Evolutionary conservation across 768 basidiomycete species (phyloP).

Genomic region (Amanita exitialis): DNA sequence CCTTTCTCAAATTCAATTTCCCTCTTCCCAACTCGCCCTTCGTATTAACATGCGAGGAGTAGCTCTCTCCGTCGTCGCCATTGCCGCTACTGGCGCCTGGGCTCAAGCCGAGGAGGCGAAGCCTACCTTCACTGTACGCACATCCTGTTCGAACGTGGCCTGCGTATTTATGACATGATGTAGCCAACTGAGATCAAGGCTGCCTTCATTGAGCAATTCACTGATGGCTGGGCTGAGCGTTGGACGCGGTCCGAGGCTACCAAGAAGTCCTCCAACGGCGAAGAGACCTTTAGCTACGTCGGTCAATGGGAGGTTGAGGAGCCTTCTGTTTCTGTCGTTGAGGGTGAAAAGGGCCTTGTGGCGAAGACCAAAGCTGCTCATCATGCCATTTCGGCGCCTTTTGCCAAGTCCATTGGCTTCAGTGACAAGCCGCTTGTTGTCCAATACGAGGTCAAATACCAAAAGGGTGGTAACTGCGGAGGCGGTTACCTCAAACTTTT

Average conservation of each 20-base stretch:
- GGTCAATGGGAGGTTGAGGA: slow-evolving; percentile 97
- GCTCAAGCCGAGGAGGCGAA: slow-evolving; percentile 54
- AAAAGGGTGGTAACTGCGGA: slow-evolving; percentile 98
- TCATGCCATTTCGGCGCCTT: slow-evolving; percentile 96
- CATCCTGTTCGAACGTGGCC: slow-evolving; percentile 7
- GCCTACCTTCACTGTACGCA: slow-evolving; percentile 58
- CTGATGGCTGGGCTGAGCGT: slow-evolving; percentile 77
- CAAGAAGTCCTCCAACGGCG: slow-evolving; percentile 93
- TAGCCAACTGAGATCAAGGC: slow-evolving; percentile 75
- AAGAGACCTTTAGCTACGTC: slow-evolving; percentile 95
- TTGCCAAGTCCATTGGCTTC: slow-evolving; percentile 70
- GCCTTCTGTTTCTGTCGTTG: slow-evolving; percentile 62
- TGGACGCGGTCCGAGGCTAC: slow-evolving; percentile 98
- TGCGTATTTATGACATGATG: slow-evolving; percentile 10
- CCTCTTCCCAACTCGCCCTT: slow-evolving; percentile 40
- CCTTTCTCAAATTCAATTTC: slow-evolving; percentile 25
- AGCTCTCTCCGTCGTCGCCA: slow-evolving; percentile 68
- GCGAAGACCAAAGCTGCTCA: slow-evolving; percentile 96
- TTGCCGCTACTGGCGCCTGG: slow-evolving; percentile 54
- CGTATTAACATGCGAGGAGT: slow-evolving; percentile 80
- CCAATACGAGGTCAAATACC: slow-evolving; percentile 98
- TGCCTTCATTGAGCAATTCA: slow-evolving; percentile 96
- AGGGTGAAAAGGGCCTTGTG: slow-evolving; percentile 86
- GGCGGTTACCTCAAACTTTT: slow-evolving; percentile 98
- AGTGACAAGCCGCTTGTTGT: slow-evolving; percentile 81